Conservation (phyloP, 2,329 filamentous ascomycete species). For the Alternaria arborescens region DNA sequence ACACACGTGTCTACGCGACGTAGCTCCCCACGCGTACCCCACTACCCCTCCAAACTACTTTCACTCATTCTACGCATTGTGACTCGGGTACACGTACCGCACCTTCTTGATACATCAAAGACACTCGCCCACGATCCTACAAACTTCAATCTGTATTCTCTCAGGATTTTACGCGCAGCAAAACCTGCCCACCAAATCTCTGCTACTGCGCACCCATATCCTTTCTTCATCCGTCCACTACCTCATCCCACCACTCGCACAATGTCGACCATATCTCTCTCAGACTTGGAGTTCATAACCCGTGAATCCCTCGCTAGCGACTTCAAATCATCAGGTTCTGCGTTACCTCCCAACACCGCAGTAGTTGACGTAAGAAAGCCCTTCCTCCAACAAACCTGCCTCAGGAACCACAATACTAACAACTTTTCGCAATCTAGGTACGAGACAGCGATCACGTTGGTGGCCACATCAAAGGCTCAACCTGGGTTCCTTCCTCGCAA, state of each 20-base stretch:
- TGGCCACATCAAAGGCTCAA: constrained; percentile 82
- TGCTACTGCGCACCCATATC: neutral
- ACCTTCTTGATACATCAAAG: constrained; percentile 1
- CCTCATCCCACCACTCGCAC: neutral
- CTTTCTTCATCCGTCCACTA: neutral
- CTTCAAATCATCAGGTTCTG: constrained; percentile 64
- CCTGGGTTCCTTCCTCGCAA: constrained; percentile 75
- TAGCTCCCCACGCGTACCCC: constrained; percentile 4
- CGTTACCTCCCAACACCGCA: constrained; percentile 72
- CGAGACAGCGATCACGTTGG: constrained; percentile 90
- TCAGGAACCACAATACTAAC: constrained; percentile 1
- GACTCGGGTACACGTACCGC: constrained; percentile 1
- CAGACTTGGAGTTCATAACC: constrained; percentile 71
- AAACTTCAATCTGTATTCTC: constrained; percentile 2
- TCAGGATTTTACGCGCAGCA: neutral
- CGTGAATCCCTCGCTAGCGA: constrained; percentile 68
- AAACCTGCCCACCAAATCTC: neutral
- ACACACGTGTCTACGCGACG: constrained; percentile 2
- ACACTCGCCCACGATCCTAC: neutral
- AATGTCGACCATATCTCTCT: constrained; percentile 63
- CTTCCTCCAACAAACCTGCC: constrained; percentile 13
- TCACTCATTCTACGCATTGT: neutral
- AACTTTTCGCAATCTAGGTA: constrained; percentile 87
- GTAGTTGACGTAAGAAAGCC: constrained; percentile 55
- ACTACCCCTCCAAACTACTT: neutral